Conservation (phyloP, 192 early-diverging fungal species). For the Pilaira anomala region DNA sequence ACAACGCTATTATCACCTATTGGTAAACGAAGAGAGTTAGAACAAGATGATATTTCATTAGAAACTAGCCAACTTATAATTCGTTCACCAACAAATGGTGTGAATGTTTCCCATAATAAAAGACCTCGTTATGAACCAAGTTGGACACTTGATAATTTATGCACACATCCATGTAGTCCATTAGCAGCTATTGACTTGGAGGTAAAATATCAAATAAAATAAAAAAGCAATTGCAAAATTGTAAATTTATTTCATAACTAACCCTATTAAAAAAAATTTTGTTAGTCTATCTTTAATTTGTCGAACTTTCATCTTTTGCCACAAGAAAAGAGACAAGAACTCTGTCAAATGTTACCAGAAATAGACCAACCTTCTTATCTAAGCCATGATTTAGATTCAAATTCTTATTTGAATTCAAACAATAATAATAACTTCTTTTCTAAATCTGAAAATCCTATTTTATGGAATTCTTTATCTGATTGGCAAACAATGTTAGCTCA, state of each 20-base stretch:
- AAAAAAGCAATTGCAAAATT: neutral
- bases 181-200: constrained; percentile 22
- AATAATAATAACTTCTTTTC: constrained; percentile 1
- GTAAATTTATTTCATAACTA: no score
- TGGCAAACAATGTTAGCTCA: constrained; percentile 4
- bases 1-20: constrained; percentile 2
- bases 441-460: constrained; percentile 7
- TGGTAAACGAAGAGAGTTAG: constrained; percentile 8
- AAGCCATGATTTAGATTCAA: neutral
- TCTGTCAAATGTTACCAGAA: constrained; percentile 17
- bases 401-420: neutral
- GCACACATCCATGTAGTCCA: constrained; percentile 16
- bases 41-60: constrained; percentile 15
- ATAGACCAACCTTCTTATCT: constrained; percentile 5
- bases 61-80: constrained; percentile 8
- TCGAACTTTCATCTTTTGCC: constrained; percentile 14
- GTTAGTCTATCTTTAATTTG: constrained; percentile 18
- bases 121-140: constrained; percentile 10
- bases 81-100: constrained; percentile 3
- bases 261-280: neutral
- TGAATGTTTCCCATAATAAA: constrained; percentile 1
- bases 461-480: constrained; percentile 1
- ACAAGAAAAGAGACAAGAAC: constrained; percentile 18
- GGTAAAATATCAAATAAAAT: constrained; percentile 16
- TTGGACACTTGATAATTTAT: constrained; percentile 14